Evolutionary conservation across 176 grass and related monocot genomes (phyloP).

Genomic region (Phragmites australis): DNA sequence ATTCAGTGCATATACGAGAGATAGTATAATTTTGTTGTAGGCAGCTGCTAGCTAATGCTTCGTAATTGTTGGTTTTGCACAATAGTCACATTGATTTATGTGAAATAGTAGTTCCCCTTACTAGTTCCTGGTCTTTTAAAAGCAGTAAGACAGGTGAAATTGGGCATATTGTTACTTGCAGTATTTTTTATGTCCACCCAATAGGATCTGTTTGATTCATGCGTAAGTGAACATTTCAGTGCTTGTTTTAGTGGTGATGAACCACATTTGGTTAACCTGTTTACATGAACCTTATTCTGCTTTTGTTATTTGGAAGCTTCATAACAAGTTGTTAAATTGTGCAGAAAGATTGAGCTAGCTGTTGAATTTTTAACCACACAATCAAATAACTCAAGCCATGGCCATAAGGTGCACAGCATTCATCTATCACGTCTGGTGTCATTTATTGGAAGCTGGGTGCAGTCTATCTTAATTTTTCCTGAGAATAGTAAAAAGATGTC

Average conservation of each 20-base stretch:
- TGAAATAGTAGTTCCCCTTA: not conserved
- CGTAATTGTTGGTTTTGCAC: slow-evolving; percentile 9
- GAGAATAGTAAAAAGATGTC: slow-evolving; percentile 61
- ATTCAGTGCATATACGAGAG: not conserved
- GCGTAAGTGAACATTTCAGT: not conserved
- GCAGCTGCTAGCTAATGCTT: not conserved
- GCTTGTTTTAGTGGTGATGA: not conserved
- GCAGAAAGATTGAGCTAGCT: slow-evolving; percentile 84
- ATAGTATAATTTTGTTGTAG: not conserved
- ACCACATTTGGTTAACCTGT: slow-evolving; percentile 13
- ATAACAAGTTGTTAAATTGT: slow-evolving; percentile 34
- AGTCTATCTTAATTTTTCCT: slow-evolving; percentile 55
- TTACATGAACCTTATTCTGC: not conserved
- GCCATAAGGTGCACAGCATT: slow-evolving; percentile 29
- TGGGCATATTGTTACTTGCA: not conserved
- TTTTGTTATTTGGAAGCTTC: not conserved
- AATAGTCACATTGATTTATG: not conserved
- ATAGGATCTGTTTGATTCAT: slow-evolving; percentile 4
- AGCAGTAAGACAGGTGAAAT: not conserved
- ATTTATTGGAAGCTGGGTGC: slow-evolving; percentile 81
- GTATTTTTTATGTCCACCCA: not conserved
- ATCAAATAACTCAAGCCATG: slow-evolving; percentile 38
- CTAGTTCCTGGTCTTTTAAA: not conserved
- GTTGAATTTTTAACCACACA: slow-evolving; percentile 54
- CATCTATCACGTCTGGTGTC: slow-evolving; percentile 57